Evolutionary conservation across 768 basidiomycete genomes (phyloP).

Genomic region (Tylopilus rubrobrunneus): DNA sequence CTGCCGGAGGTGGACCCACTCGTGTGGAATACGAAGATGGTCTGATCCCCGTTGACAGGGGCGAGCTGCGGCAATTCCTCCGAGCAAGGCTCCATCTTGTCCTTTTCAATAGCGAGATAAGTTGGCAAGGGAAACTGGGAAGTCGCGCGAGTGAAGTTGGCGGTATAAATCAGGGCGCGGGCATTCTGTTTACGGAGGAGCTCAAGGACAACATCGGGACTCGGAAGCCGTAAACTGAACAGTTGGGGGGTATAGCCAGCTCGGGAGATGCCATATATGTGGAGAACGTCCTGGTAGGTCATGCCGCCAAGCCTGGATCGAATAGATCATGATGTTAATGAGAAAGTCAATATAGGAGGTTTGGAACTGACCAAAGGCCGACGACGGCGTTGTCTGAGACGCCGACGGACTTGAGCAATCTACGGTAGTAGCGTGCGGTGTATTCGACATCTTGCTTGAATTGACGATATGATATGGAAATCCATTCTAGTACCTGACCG

Average conservation of each 20-base stretch:
- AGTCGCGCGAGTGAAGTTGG: slow-evolving; percentile 45
- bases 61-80: slow-evolving; percentile 43
- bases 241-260: slow-evolving; percentile 77
- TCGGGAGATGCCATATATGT: slow-evolving; percentile 71
- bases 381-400: slow-evolving; percentile 57
- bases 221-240: slow-evolving; percentile 75
- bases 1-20: slow-evolving; percentile 82
- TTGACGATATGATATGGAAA: slow-evolving; percentile 56
- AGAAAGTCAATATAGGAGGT: background rate
- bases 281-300: slow-evolving; percentile 64
- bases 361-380: slow-evolving; percentile 61
- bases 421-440: slow-evolving; percentile 62
- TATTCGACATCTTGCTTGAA: slow-evolving; percentile 64
- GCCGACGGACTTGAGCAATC: slow-evolving; percentile 40
- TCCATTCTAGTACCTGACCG: slow-evolving; percentile 50
- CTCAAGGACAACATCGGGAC: slow-evolving; percentile 66
- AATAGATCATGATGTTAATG: too few relatives aligned
- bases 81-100: slow-evolving; percentile 34
- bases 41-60: slow-evolving; percentile 36
- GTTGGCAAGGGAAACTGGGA: slow-evolving; percentile 47
- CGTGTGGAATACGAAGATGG: slow-evolving; percentile 72
- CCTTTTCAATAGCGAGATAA: slow-evolving; percentile 42
- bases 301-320: too few relatives aligned
- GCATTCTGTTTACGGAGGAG: slow-evolving; percentile 61
- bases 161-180: slow-evolving; percentile 60